A percentile compares a stretch with the other conserved stretches of the same genome.
These are phyloP conservation scores for Trypanosoma avium DNA, from an alignment of 208 protist genomes.

Conservation along the genomic window DNA sequence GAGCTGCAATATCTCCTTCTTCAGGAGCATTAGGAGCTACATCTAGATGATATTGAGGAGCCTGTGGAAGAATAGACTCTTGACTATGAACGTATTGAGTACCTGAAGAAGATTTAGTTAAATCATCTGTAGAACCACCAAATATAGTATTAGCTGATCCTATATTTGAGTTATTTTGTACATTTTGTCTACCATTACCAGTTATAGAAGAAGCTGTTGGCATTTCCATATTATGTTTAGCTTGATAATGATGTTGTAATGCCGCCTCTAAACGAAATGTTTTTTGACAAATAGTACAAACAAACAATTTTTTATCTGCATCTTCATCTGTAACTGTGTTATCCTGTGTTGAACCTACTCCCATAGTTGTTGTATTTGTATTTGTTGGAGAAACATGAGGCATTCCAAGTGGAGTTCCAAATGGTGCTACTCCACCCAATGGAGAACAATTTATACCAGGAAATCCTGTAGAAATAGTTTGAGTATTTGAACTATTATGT, in stretches of 20 bases:
- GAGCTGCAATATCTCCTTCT: slow-evolving; percentile 76
- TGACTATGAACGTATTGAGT: slow-evolving; percentile 63
- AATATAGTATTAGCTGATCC: slow-evolving; percentile 3
- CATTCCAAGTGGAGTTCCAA: slow-evolving; percentile 21
- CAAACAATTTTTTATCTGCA: slow-evolving; percentile 57
- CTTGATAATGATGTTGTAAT: slow-evolving; percentile 87
- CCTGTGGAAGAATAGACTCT: slow-evolving; percentile 57
- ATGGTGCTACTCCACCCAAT: slow-evolving; percentile 22
- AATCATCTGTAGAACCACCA: slow-evolving; percentile 11
- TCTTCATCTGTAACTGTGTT: slow-evolving; percentile 30
- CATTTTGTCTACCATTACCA: background rate
- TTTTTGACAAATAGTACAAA: slow-evolving; percentile 89
- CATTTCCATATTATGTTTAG: slow-evolving; percentile 90
- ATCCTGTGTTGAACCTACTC: background rate
- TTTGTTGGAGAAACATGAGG: slow-evolving; percentile 2
- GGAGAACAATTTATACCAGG: slow-evolving; percentile 26
- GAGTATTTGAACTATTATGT: too few relatives aligned
- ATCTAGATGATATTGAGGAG: slow-evolving; percentile 81
- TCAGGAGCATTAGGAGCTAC: slow-evolving; percentile 87
- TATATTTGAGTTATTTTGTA: slow-evolving; percentile 6
- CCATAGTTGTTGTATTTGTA: background rate
- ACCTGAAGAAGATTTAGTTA: slow-evolving; percentile 14
- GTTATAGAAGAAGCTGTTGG: slow-evolving; percentile 24
- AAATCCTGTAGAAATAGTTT: slow-evolving; percentile 12
- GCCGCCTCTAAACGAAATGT: slow-evolving; percentile 87